phyloP scores from a whole-genome alignment of 495 filamentous ascomycete genomes.

The Tricharina praecox region DNA sequence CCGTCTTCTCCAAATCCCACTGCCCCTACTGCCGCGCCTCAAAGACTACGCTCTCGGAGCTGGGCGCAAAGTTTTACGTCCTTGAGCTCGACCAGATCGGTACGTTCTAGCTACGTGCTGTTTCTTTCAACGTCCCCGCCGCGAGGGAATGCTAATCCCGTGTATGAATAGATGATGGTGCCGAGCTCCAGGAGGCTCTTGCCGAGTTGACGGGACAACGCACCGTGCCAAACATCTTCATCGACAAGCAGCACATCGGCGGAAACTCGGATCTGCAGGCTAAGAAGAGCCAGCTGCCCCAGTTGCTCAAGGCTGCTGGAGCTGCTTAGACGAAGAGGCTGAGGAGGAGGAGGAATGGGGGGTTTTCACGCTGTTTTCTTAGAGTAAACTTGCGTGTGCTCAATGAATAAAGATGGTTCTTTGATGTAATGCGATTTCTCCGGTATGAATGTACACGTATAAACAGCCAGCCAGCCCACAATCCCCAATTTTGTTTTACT shows the following conservation, averaged over 20 bases:
- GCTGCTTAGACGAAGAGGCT: conserved; percentile 38
- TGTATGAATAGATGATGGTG: conserved; percentile 56
- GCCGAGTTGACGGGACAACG: conserved; percentile 60
- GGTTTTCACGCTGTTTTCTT: too few species aligned
- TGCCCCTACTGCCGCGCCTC: conserved; percentile 85
- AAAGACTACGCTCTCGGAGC: conserved; percentile 51
- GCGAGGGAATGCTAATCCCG: too few species aligned
- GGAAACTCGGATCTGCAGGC: conserved; percentile 88
- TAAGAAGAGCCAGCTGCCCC: conserved; percentile 38
- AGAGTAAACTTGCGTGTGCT: too few species aligned
- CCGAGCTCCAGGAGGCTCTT: conserved; percentile 69
- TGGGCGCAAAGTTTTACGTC: conserved; percentile 53
- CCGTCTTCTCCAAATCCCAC: conserved; percentile 90
- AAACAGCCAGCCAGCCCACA: too few species aligned
- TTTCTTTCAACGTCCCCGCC: too few species aligned
- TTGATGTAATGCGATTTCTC: too few species aligned
- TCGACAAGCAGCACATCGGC: conserved; percentile 75
- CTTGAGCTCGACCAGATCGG: conserved; percentile 75
- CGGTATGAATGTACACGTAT: too few species aligned
- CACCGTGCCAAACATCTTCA: conserved; percentile 92
- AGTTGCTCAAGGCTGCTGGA: conserved; percentile 47
- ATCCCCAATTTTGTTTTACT: background rate
- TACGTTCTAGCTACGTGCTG: too few species aligned
- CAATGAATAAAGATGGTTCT: too few species aligned
- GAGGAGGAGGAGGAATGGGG: background rate